These are phyloP conservation scores for Collariella sp. DNA, from an alignment of 495 filamentous ascomycete species.

Conservation along the genomic window DNA sequence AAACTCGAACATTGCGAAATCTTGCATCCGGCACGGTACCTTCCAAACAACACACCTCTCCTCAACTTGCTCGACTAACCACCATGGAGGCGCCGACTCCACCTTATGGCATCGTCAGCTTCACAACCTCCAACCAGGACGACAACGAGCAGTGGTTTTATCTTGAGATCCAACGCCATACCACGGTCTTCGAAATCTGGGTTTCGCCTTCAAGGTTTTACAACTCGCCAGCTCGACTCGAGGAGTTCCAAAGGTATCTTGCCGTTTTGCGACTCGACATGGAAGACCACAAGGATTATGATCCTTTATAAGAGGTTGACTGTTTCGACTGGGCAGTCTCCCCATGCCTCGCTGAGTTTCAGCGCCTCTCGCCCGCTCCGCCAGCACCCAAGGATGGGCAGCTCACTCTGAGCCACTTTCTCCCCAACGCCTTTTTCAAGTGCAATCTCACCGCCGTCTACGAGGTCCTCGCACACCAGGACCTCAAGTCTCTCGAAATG, in stretches of 20 bases:
- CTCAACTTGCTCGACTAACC: too few species aligned
- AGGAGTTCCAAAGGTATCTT: background rate
- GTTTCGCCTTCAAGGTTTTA: background rate
- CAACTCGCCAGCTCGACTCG: background rate
- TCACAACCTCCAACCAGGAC: background rate
- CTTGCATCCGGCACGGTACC: too few species aligned
- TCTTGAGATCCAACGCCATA: background rate
- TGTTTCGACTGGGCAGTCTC: constrained; percentile 2
- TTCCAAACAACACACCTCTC: too few species aligned
- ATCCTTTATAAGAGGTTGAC: background rate
- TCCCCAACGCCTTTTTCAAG: background rate
- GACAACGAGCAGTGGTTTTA: background rate
- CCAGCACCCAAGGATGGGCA: background rate
- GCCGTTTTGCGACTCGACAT: background rate
- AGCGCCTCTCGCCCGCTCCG: background rate
- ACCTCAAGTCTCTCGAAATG: background rate
- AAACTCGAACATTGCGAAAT: too few species aligned
- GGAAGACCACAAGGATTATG: background rate
- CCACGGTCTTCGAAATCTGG: background rate
- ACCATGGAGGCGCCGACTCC: background rate
- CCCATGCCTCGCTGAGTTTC: background rate
- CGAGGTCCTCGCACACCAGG: background rate
- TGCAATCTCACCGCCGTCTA: background rate
- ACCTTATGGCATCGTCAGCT: background rate
- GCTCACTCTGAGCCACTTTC: background rate